Evolutionary conservation across 2,329 filamentous ascomycete species (phyloP), one percentile per base, ranked within the genome.

Genomic region (Epichloe festucae): DNA sequence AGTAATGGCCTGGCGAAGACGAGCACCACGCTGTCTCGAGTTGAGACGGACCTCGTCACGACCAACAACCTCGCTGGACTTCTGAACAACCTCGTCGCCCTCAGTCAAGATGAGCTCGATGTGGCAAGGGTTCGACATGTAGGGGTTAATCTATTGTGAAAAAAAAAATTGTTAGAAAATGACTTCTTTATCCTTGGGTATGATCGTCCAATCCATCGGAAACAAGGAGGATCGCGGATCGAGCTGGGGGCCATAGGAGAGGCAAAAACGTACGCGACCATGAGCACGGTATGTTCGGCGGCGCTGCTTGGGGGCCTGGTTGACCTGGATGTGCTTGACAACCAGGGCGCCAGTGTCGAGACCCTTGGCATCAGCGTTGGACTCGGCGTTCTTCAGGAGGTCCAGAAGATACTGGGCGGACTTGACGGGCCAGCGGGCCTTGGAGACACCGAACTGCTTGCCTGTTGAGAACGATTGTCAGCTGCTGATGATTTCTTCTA

Each of bases 311-410:
- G 93, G 93, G 65, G 93, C 94, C 82, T 98, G 93, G 88, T 98
- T 98, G 82, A 98, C 93, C 81, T 98, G 93, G 78, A 98, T 98
- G 87, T 96, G 94, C 88, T 96, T 96, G 78, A 98, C 87, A 71
- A 97, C 77, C 70, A 98, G 81, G 82, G 94, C 94, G 77, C 84
- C 85, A 70, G 90, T 97, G 77, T 98, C 89, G 69, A 95, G 88
- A 68, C 90, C 89, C 82, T 95, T 95, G 74, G 87, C 87, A 67
- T 95, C 90, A 72, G 89, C 89, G 76, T 95, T 95, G 78, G 89
- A 84, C 81, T 95, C 89, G 63, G 89, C 89, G 77, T 95, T 95
- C 83, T 90, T 93, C 67, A 98, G 87, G 67, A 98, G 89, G 70
- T 86, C 87, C 74, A 96, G 84, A 60, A 98, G 82, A 82, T 95